Evolutionary conservation across 495 filamentous ascomycete species (phyloP).

Genomic region (Neurospora tetraspora): DNA sequence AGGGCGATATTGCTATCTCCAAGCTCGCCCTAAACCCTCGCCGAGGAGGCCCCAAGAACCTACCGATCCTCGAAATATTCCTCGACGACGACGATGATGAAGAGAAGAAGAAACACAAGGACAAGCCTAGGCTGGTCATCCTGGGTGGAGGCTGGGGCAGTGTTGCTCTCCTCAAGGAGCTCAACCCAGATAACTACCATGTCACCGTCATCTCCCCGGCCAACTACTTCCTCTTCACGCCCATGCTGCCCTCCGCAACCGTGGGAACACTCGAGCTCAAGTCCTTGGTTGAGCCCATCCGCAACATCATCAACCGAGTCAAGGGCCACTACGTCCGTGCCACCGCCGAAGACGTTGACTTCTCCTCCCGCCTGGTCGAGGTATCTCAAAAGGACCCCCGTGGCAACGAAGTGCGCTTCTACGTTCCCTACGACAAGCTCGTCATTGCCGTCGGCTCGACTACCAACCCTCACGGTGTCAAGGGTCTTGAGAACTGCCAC

Average conservation of each 20-base stretch:
- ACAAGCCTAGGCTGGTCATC: constrained; percentile 86
- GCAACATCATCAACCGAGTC: constrained; percentile 66
- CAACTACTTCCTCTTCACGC: constrained; percentile 97
- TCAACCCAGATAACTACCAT: constrained; percentile 86
- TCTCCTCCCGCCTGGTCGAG: constrained; percentile 84
- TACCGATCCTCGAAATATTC: constrained; percentile 78
- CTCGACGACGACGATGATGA: constrained; percentile 80
- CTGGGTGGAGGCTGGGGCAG: constrained; percentile 94
- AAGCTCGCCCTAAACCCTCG: constrained; percentile 71
- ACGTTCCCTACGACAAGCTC: constrained; percentile 97
- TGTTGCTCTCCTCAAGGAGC: constrained; percentile 79
- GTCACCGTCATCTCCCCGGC: constrained; percentile 87
- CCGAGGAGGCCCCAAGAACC: constrained; percentile 87
- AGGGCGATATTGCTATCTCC: constrained; percentile 69
- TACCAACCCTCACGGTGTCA: constrained; percentile 92
- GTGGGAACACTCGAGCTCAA: constrained; percentile 89
- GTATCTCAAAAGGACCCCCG: constrained; percentile 59
- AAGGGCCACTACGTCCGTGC: constrained; percentile 87
- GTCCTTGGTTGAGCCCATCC: constrained; percentile 85
- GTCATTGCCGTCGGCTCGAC: constrained; percentile 87
- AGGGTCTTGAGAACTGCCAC: constrained; percentile 87
- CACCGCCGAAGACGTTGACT: constrained; percentile 76
- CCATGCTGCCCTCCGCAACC: constrained; percentile 93
- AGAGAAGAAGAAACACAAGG: constrained; percentile 55
- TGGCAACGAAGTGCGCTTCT: constrained; percentile 70